Conservation (phyloP, 495 filamentous ascomycete genomes). For the Halenospora varia region DNA sequence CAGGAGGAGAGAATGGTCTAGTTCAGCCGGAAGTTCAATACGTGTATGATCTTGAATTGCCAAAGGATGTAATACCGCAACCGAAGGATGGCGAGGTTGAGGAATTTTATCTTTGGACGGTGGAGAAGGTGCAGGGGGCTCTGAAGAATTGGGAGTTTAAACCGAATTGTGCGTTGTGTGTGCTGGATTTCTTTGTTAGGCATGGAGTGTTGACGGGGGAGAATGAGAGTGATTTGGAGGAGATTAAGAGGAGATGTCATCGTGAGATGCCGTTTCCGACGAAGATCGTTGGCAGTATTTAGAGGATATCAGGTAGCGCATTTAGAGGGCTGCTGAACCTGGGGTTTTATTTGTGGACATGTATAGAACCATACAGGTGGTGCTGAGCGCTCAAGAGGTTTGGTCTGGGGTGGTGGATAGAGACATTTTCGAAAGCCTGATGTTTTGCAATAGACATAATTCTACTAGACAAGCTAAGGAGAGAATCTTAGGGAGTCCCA, state of each 20-base stretch:
- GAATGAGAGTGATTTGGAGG: conserved; percentile 77
- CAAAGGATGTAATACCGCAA: conserved; percentile 52
- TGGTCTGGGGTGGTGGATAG: no score
- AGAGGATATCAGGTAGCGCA: no score
- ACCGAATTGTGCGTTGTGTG: conserved; percentile 82
- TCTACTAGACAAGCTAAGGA: no score
- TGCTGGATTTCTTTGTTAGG: conserved; percentile 88
- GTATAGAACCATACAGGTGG: no score
- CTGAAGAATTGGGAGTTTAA: conserved; percentile 78
- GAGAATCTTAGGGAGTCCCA: no score
- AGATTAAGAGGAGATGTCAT: conserved; percentile 73
- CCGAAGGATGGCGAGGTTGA: conserved; percentile 88
- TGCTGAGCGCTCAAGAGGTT: no score
- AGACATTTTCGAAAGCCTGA: no score
- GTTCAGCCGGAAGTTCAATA: conserved; percentile 91
- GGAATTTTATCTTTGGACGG: conserved; percentile 70
- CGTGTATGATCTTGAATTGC: conserved; percentile 83
- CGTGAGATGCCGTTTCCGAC: conserved; percentile 78
- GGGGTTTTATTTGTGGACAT: no score
- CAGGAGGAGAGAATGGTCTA: conserved; percentile 82
- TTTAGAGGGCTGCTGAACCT: no score
- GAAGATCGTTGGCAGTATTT: no score
- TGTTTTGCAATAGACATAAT: no score
- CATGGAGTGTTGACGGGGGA: conserved; percentile 77
- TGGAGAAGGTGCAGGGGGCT: conserved; percentile 69